Conservation (phyloP, 1,284 basidiomycete genomes). For the Ustilago nuda region DNA sequence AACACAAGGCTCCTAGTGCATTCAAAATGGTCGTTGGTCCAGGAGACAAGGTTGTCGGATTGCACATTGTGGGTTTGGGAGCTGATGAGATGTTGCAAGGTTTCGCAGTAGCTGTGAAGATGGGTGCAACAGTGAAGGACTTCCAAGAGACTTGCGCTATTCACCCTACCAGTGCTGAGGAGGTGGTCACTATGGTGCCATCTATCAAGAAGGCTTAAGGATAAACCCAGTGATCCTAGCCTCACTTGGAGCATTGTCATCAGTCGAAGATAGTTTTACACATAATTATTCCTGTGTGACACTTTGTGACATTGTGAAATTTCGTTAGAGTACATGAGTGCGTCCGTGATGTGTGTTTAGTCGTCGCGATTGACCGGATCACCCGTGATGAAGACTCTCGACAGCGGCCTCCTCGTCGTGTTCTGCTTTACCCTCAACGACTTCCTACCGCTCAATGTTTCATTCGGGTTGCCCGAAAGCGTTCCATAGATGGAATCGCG, state of each 20-base stretch:
- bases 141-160: slow-evolving; percentile 68
- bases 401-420: slow-evolving; percentile 33
- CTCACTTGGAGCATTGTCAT: too few species aligned
- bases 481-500: slow-evolving; percentile 29
- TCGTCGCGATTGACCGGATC: slow-evolving; percentile 41
- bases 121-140: slow-evolving; percentile 75
- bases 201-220: slow-evolving; percentile 35
- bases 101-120: slow-evolving; percentile 93
- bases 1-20: slow-evolving; percentile 76
- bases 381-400: slow-evolving; percentile 49
- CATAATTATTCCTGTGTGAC: neutral
- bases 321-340: slow-evolving; percentile 1
- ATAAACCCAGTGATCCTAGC: too few species aligned
- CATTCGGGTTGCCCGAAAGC: slow-evolving; percentile 27
- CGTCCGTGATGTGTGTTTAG: neutral
- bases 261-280: too few species aligned
- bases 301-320: neutral
- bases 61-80: slow-evolving; percentile 86
- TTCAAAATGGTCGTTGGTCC: slow-evolving; percentile 91
- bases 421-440: neutral
- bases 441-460: slow-evolving; percentile 49
- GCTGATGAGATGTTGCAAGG: slow-evolving; percentile 94
- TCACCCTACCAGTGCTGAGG: slow-evolving; percentile 67
- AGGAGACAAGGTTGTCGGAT: slow-evolving; percentile 92
- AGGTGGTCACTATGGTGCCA: slow-evolving; percentile 57